Conservation (phyloP, 441 rosid species). For the Mallotus japonicus region DNA sequence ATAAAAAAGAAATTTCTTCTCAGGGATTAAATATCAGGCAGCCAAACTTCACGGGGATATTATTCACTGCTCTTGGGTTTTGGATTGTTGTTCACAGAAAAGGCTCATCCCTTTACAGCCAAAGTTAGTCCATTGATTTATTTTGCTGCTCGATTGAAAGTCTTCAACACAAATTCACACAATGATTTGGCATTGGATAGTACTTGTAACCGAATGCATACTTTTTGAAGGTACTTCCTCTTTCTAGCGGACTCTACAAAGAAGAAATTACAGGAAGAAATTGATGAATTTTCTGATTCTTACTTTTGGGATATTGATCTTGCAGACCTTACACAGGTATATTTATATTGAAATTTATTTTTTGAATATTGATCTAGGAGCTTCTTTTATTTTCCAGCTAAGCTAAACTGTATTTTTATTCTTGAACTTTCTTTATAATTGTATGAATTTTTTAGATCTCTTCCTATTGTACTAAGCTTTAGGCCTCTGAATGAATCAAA, state of each 20-base stretch:
- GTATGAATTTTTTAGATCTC: too few species aligned
- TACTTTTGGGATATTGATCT: conserved; percentile 81
- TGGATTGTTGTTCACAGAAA: conserved; percentile 79
- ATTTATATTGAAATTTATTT: not conserved
- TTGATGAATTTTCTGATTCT: conserved; percentile 86
- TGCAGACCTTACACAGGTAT: conserved; percentile 75
- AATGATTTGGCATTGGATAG: not conserved
- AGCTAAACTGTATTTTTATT: too few species aligned
- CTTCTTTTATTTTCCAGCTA: too few species aligned
- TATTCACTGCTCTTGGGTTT: conserved; percentile 83
- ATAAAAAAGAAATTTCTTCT: conserved; percentile 17
- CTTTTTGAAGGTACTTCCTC: conserved; percentile 70
- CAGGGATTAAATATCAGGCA: conserved; percentile 91
- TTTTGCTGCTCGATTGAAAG: conserved; percentile 8
- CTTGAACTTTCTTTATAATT: too few species aligned
- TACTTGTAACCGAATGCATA: conserved; percentile 16
- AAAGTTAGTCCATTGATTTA: conserved; percentile 49
- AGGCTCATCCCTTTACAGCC: conserved; percentile 82
- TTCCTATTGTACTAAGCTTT: too few species aligned
- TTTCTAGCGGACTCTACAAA: conserved; percentile 70
- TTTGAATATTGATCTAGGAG: not conserved
- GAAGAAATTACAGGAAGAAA: conserved; percentile 72
- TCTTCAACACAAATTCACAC: not conserved
- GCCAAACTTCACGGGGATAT: conserved; percentile 81
- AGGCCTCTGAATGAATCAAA: too few species aligned